Conservation (phyloP, 345 rosid species). For the Camelina hispida region DNA sequence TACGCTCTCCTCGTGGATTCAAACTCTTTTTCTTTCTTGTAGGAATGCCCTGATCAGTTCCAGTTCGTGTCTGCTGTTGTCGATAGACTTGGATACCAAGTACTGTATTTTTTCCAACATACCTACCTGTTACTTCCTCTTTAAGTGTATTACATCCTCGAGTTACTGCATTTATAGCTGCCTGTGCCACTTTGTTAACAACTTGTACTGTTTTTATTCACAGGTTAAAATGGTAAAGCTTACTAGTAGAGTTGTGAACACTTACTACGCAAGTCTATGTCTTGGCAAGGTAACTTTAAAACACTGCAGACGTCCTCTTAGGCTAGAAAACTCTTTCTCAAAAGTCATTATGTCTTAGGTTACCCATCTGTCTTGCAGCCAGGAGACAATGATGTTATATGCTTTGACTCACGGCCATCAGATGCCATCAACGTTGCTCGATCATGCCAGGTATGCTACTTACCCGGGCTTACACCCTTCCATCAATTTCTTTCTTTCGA, state of each 20-base stretch:
- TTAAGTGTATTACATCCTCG: not conserved
- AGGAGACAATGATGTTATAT: conserved; percentile 58
- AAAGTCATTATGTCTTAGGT: conserved; percentile 21
- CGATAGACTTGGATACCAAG: conserved; percentile 70
- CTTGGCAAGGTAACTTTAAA: conserved; percentile 67
- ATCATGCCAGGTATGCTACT: conserved; percentile 41
- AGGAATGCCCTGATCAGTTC: conserved; percentile 82
- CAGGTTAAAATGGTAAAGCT: conserved; percentile 92
- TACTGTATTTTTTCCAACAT: conserved; percentile 41
- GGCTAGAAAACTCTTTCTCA: not conserved
- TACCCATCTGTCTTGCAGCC: conserved; percentile 59
- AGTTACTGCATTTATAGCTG: conserved; percentile 1
- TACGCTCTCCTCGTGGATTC: no score
- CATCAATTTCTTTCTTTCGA: not conserved
- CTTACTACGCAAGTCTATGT: conserved; percentile 69
- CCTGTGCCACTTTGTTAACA: conserved; percentile 1
- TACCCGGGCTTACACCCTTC: not conserved
- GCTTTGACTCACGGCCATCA: conserved; percentile 82
- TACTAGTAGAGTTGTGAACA: conserved; percentile 71
- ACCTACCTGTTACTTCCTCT: not conserved
- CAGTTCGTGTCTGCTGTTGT: conserved; percentile 63
- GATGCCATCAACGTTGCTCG: conserved; percentile 89
- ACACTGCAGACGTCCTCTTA: conserved; percentile 30
- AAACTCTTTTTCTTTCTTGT: conserved; percentile 5
- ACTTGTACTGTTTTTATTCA: conserved; percentile 26